Base-by-base conservation (phyloP, 2,329 filamentous ascomycete species). In the Phialemoniopsis sp. region DNA sequence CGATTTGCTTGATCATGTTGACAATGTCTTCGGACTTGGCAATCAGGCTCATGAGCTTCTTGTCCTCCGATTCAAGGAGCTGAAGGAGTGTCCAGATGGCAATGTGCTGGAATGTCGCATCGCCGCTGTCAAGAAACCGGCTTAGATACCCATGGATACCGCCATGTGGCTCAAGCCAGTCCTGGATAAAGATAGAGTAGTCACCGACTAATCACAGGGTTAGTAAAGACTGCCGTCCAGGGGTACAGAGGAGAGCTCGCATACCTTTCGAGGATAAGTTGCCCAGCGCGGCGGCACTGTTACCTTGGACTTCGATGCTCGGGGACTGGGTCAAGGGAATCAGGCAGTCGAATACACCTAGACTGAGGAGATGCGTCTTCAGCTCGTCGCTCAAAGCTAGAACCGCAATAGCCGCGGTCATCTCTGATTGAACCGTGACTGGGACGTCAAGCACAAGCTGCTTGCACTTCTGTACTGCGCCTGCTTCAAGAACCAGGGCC, bases 361-460 rank as follows among this genome's bases (percentile, higher is more conserved):
- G 76, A 45, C 88, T 90, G 39, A 98, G 70, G 12, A 98, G 76
- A 57, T 95, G 87, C 5, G 87, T 81, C 67, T 98, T 98, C 42
- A 98, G 76, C 47, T 98, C 93, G 54, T 98, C 93, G 52, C 91
- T 96, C 37, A 98, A 70, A 14, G 93, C 93, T 47, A 98, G 75
- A 13, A 98, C 93, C 29, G 93, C 93, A 63, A 98, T 96, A 2
- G 93, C 93, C n/a, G 93, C 93, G 5, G 93, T 98, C 93, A 98
- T 98, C 63, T 98, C 93, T 3, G 90, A 96, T 60, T 98, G 93
- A 3, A 98, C 93, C 30, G 87, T 91, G 36, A 97, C 76, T 0
- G 93, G 89, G 3, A 97, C 93, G 40, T 94, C 85, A 14, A 98
- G 72, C 17, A 98, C 90, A 38, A 98, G 75, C 58, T 97, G 89